phyloP scores from a whole-genome alignment of 305 asterid genomes.

The Fraxinus latifolia region DNA sequence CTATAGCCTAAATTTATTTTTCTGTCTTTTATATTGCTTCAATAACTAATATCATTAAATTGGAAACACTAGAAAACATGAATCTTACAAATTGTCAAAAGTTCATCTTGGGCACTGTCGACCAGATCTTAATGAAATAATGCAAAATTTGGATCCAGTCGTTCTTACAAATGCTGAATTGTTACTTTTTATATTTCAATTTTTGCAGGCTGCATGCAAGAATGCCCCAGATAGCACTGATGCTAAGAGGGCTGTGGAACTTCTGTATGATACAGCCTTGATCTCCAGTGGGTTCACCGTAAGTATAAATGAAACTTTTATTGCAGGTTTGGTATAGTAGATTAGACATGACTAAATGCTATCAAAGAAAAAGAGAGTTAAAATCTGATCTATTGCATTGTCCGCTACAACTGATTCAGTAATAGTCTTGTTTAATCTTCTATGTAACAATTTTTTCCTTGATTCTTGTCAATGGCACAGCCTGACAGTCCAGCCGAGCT shows the following conservation, averaged over 20 bases:
- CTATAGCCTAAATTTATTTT: constrained; percentile 52
- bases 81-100: neutral
- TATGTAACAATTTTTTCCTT: constrained; percentile 48
- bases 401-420: neutral
- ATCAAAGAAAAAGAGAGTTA: neutral
- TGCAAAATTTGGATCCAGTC: neutral
- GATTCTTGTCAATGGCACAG: constrained; percentile 33
- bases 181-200: neutral
- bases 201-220: constrained; percentile 91
- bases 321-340: neutral
- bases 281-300: constrained; percentile 96
- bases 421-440: neutral
- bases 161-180: constrained; percentile 31
- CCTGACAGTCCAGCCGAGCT: constrained; percentile 95
- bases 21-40: neutral
- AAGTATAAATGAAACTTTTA: constrained; percentile 26
- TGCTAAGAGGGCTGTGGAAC: constrained; percentile 88
- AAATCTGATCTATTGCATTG: neutral
- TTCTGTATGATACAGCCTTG: constrained; percentile 79
- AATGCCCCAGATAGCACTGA: constrained; percentile 79
- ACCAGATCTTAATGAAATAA: neutral
- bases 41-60: neutral
- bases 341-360: neutral
- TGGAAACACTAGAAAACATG: neutral
- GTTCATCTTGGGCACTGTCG: neutral